Conservation (phyloP, 306 rosid species). For the Vigna reflexopilosa region DNA sequence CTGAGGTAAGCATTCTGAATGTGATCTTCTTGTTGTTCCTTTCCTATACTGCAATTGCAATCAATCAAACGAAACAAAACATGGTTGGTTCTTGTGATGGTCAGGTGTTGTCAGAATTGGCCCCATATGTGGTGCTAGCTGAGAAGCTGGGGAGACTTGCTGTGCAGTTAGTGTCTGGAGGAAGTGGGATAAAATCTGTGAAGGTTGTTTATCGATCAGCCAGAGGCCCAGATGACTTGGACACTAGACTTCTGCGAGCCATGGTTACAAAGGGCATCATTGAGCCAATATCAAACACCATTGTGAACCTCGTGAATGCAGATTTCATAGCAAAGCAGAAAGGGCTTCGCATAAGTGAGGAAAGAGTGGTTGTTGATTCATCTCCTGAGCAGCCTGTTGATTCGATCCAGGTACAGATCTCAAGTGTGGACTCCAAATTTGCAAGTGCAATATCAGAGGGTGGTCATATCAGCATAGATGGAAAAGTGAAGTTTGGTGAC, state of each 20-base stretch:
- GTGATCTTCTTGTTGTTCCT: no score
- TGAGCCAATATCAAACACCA: slow-evolving; percentile 78
- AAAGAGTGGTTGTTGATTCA: slow-evolving; percentile 57
- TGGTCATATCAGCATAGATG: slow-evolving; percentile 79
- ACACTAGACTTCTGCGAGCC: slow-evolving; percentile 92
- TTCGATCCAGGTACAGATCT: slow-evolving; percentile 71
- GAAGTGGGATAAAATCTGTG: slow-evolving; percentile 70
- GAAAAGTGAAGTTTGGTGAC: slow-evolving; percentile 78
- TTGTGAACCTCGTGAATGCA: slow-evolving; percentile 83
- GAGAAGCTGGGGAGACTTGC: slow-evolving; percentile 86
- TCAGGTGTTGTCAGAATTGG: slow-evolving; percentile 79
- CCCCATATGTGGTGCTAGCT: slow-evolving; percentile 76
- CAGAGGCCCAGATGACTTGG: slow-evolving; percentile 74
- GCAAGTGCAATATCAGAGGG: slow-evolving; percentile 66
- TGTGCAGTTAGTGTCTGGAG: slow-evolving; percentile 78
- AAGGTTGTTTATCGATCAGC: slow-evolving; percentile 70
- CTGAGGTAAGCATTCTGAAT: slow-evolving; percentile 63
- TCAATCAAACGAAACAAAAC: no score
- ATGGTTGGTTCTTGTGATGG: neutral
- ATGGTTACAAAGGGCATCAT: slow-evolving; percentile 91
- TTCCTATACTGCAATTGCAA: no score
- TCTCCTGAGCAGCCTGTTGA: slow-evolving; percentile 75
- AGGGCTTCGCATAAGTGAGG: slow-evolving; percentile 87
- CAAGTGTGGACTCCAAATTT: slow-evolving; percentile 73
- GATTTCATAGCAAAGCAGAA: slow-evolving; percentile 85